Evolutionary conservation across 2,329 filamentous ascomycete genomes (phyloP).

Genomic region (Stenocarpella maydis): DNA sequence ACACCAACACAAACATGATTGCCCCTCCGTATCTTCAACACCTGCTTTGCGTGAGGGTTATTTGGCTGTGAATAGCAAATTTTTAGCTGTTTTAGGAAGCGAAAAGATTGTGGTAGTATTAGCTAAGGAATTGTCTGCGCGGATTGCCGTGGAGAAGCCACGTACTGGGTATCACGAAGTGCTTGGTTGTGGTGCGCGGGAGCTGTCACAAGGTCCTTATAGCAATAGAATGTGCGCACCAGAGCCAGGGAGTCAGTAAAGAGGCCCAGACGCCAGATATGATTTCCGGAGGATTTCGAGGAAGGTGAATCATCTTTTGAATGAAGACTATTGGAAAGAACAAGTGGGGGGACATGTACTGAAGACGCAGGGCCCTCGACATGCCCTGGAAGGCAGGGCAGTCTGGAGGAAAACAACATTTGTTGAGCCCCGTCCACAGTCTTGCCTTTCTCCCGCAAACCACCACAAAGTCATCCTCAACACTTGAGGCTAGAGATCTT

Average conservation of each 20-base stretch:
- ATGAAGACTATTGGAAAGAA: background rate
- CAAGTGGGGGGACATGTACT: background rate
- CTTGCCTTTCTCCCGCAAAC: too few relatives aligned
- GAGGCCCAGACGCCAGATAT: too few relatives aligned
- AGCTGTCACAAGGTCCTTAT: too few relatives aligned
- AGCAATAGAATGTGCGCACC: too few relatives aligned
- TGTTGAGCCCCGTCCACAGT: too few relatives aligned
- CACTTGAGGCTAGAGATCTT: too few relatives aligned
- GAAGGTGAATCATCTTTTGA: background rate
- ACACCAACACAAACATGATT: too few relatives aligned
- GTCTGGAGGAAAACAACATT: too few relatives aligned
- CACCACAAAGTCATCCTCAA: background rate
- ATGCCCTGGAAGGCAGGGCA: too few relatives aligned
- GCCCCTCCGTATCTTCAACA: background rate
- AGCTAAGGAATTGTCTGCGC: too few relatives aligned
- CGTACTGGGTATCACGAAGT: background rate
- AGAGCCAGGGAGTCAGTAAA: background rate
- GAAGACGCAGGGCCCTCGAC: too few relatives aligned
- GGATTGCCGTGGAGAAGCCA: rapidly evolving
- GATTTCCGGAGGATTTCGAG: background rate
- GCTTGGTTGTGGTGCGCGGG: background rate
- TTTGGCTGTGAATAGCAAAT: background rate
- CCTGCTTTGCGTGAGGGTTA: background rate
- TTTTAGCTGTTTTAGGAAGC: too few relatives aligned
- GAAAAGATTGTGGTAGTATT: background rate